Conservation (phyloP, 306 rosid genomes). For the Neltuma alba region DNA sequence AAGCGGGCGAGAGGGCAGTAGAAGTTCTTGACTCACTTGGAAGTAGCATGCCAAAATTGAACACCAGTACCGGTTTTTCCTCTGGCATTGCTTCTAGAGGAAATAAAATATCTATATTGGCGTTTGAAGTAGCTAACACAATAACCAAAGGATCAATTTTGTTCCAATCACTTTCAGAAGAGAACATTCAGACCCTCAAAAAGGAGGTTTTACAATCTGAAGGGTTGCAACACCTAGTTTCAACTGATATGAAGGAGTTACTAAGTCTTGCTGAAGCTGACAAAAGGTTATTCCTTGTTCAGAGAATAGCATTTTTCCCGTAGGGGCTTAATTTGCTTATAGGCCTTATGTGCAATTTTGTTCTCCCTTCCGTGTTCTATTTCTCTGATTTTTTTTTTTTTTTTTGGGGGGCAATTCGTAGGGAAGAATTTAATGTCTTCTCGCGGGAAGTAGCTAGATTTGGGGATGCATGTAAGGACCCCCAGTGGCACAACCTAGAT, state of each 20-base stretch:
- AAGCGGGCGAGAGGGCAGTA: constrained; percentile 78
- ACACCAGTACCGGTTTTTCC: constrained; percentile 52
- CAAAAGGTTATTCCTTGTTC: constrained; percentile 71
- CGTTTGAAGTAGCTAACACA: constrained; percentile 98
- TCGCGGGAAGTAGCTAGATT: constrained; percentile 82
- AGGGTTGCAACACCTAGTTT: constrained; percentile 71
- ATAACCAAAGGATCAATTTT: constrained; percentile 71
- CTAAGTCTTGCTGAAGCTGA: constrained; percentile 76
- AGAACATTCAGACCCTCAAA: constrained; percentile 70
- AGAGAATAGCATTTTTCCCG: constrained; percentile 30
- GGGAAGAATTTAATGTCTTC: constrained; percentile 78
- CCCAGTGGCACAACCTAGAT: constrained; percentile 86
- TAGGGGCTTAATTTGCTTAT: constrained; percentile 14
- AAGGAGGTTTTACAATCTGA: constrained; percentile 67
- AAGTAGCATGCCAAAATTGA: constrained; percentile 72
- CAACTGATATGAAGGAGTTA: constrained; percentile 71
- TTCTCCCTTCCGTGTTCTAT: not conserved
- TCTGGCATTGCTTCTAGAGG: constrained; percentile 61
- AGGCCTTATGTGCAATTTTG: constrained; percentile 9
- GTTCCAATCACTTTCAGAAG: constrained; percentile 77
- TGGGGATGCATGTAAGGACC: constrained; percentile 88
- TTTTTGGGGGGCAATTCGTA: constrained; percentile 41
- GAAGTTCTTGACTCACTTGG: constrained; percentile 81
- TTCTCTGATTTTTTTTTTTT: constrained; percentile 27
- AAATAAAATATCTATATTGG: constrained; percentile 67